Percentiles rank a stretch among this genome's conserved stretches.
These are phyloP conservation scores for Candida sp. DNA, from an alignment of 1,139 yeast genomes.

Conservation along the genomic window DNA sequence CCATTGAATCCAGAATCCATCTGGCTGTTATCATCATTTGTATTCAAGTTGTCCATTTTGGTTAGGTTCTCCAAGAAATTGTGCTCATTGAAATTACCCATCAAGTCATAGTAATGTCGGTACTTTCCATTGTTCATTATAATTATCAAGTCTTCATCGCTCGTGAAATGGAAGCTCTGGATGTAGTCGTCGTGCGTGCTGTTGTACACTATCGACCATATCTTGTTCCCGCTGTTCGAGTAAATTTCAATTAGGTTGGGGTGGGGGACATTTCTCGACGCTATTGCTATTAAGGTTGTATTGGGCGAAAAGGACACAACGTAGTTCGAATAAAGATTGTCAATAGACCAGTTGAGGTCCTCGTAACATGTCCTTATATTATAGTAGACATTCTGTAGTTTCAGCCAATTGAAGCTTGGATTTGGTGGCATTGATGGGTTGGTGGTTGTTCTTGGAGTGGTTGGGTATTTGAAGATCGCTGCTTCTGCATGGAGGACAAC, in stretches of 20 bases:
- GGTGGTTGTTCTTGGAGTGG: background rate
- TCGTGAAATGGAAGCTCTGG: conserved; percentile 56
- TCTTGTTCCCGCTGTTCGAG: conserved; percentile 54
- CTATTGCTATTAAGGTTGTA: conserved; percentile 40
- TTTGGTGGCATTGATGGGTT: conserved; percentile 28
- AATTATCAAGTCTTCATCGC: conserved; percentile 62
- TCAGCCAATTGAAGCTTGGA: conserved; percentile 65
- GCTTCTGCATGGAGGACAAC: background rate
- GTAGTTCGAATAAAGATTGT: conserved; percentile 32
- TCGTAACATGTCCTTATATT: conserved; percentile 51
- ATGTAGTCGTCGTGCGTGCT: conserved; percentile 57
- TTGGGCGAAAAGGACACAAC: conserved; percentile 31
- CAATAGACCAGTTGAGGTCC: conserved; percentile 38
- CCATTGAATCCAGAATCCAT: background rate
- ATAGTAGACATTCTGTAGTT: conserved; percentile 64
- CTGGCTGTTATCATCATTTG: background rate
- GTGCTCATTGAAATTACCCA: conserved; percentile 64
- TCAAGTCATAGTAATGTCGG: conserved; percentile 70
- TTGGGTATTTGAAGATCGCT: too few relatives aligned
- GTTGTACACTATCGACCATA: conserved; percentile 55
- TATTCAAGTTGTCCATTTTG: conserved; percentile 1
- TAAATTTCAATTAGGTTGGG: conserved; percentile 52
- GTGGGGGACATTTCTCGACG: conserved; percentile 34
- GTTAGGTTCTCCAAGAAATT: conserved; percentile 35
- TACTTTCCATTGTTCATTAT: conserved; percentile 60